Base-by-base conservation (phyloP, 1,139 yeast species). In the Debaryomyces robertsiae region DNA sequence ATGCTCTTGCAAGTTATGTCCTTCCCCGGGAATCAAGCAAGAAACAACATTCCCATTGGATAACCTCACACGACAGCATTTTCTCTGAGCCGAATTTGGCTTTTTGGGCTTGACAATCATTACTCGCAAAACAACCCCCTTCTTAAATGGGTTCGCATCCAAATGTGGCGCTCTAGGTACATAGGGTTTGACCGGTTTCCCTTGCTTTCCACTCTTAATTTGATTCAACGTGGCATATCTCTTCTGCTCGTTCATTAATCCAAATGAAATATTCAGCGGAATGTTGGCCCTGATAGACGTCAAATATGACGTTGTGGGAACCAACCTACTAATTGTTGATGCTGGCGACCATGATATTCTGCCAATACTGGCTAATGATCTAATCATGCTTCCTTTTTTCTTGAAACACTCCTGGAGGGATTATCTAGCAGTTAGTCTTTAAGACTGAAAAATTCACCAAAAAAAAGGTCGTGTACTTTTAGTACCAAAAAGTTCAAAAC, bases 1-100 rank as follows among this genome's bases (percentile, higher is more conserved):
- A 68, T 94, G 99, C 66, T 94, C 99, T 69, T 93, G 98, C 31
- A 95, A 93, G 58, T 93, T 93, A 65, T 94, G 98, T 17, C 99
- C 98, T 60, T 93, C 98, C 43, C 99, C 99, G 9, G 98, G 97
- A 45, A 94, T 93, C 62, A 91, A 90, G 3, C 97, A 96, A 39
- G 95, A 84, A 14, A 93, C 79, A 39, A 87, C 84, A 52, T 83
- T 84, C 25, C 98, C 98, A 57, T 88, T 93, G 14, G 95, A 81
- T 47, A 94, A 75, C 64, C 96, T 79, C 22, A 94, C 98, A 72
- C 98, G 84, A 52, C 95, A 90, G 41, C 95, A 96, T 65, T 94
- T 94, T 68, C 99, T 80, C 67, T 90, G 93, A 13, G 99, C 97
- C 36, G 98, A 93, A 69, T 94, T 94, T 36, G 99, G 99, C 62